Percentiles rank a stretch among this genome's conserved stretches.
phyloP scores from a whole-genome alignment of 2,329 filamentous ascomycete species.

The Aureobasidium vineae region DNA sequence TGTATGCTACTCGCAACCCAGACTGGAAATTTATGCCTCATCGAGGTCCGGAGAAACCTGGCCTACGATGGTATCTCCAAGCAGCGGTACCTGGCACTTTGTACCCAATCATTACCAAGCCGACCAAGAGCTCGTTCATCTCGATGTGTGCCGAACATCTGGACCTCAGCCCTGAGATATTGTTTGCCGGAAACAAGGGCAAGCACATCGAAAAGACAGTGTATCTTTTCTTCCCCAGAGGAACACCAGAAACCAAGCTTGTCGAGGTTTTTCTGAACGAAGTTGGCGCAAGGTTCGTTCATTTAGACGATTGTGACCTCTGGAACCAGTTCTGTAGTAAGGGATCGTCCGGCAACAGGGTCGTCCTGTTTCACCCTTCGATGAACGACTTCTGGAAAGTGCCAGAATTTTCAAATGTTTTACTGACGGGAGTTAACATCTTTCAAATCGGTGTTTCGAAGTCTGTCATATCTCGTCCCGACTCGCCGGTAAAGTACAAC shows the following conservation, averaged over 20 bases:
- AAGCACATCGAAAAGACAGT: slow-evolving; percentile 28
- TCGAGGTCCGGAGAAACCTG: background rate
- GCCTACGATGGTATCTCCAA: slow-evolving; percentile 26
- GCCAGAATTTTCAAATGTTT: slow-evolving; percentile 28
- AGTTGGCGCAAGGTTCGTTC: slow-evolving; percentile 32
- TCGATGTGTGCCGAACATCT: slow-evolving; percentile 17
- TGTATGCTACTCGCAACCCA: slow-evolving; percentile 34
- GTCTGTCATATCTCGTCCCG: background rate
- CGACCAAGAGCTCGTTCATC: slow-evolving; percentile 1
- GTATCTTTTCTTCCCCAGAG: slow-evolving; percentile 35
- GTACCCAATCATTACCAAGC: background rate
- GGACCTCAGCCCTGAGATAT: background rate
- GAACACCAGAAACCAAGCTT: slow-evolving; percentile 31
- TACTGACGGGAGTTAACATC: slow-evolving; percentile 19
- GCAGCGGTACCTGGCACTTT: background rate
- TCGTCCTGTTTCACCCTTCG: slow-evolving; percentile 27
- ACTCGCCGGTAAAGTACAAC: slow-evolving; percentile 28
- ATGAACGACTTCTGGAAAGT: slow-evolving; percentile 25
- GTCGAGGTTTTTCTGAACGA: slow-evolving; percentile 30
- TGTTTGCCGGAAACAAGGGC: slow-evolving; percentile 20
- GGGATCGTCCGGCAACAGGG: slow-evolving; percentile 14
- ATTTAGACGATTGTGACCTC: slow-evolving; percentile 31
- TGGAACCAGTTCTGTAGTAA: slow-evolving; percentile 34
- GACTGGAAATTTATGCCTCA: slow-evolving; percentile 34
- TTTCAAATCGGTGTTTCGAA: slow-evolving; percentile 26